Evolutionary conservation across 169 alveolate species (phyloP).

Genomic region (Cryptosporidium viatorum): DNA sequence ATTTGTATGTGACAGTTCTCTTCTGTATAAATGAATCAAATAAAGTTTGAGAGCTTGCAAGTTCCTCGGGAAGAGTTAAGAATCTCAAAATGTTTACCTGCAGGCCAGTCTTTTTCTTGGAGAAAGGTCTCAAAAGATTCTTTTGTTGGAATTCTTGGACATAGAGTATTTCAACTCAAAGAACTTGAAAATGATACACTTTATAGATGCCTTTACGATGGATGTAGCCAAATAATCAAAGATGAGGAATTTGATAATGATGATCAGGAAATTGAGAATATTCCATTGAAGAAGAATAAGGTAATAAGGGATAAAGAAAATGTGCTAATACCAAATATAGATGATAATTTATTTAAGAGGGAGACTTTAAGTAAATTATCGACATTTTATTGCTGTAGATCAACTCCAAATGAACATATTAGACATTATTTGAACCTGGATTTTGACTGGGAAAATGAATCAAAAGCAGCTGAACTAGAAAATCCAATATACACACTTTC

Average conservation of each 20-base stretch:
- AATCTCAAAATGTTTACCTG: slow-evolving; percentile 63
- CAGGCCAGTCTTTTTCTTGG: slow-evolving; percentile 74
- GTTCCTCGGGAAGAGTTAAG: slow-evolving; percentile 38
- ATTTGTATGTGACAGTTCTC: background rate
- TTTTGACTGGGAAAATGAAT: slow-evolving; percentile 33
- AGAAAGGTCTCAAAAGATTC: slow-evolving; percentile 18
- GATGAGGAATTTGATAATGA: background rate
- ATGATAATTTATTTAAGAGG: background rate
- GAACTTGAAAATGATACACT: slow-evolving; percentile 52
- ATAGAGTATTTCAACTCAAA: slow-evolving; percentile 57
- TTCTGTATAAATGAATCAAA: background rate
- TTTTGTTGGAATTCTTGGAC: slow-evolving; percentile 70
- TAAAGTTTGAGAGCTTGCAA: slow-evolving; percentile 27
- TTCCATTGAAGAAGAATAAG: slow-evolving; percentile 31
- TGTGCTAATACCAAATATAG: background rate
- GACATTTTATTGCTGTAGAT: slow-evolving; percentile 37
- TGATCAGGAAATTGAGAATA: slow-evolving; percentile 22
- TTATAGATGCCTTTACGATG: slow-evolving; percentile 51
- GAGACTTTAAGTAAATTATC: background rate
- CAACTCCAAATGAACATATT: slow-evolving; percentile 64
- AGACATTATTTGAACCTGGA: slow-evolving; percentile 52
- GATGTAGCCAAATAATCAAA: background rate
- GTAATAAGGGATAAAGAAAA: background rate
- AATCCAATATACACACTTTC: background rate
- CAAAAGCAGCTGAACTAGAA: background rate